These are phyloP conservation scores for Xylaria grammica DNA, from an alignment of 495 filamentous ascomycete genomes.

Conservation along the genomic window DNA sequence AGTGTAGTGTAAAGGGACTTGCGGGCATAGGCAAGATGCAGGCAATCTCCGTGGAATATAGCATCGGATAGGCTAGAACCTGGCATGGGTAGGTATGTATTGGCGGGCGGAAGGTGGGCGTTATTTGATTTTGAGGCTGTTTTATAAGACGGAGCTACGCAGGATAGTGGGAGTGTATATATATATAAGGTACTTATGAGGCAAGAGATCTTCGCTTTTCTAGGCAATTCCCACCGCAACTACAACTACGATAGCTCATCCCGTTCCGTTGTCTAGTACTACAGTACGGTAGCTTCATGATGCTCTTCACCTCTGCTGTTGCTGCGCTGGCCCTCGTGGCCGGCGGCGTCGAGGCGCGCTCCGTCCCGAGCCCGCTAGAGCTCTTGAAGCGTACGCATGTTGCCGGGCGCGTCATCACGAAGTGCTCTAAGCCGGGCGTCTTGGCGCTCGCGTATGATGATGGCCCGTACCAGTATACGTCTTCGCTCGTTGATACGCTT, in stretches of 20 bases:
- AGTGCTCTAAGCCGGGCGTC: constrained; percentile 48
- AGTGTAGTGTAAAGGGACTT: background rate
- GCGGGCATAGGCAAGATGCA: constrained; percentile 2
- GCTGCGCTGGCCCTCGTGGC: constrained; percentile 37
- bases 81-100: background rate
- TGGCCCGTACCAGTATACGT: constrained; percentile 62
- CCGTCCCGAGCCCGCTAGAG: constrained; percentile 41
- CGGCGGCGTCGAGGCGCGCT: constrained; percentile 36
- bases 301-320: constrained; percentile 37
- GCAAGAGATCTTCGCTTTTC: background rate
- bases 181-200: background rate
- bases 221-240: background rate
- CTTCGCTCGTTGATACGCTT: constrained; percentile 36
- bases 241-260: background rate
- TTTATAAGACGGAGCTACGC: background rate
- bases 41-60: background rate
- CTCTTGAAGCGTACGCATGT: constrained; percentile 44
- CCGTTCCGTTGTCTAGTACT: background rate
- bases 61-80: background rate
- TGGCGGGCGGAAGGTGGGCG: background rate
- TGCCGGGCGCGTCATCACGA: constrained; percentile 46
- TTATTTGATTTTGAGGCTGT: background rate
- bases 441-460: constrained; percentile 71
- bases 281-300: constrained; percentile 22
- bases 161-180: background rate